Conservation (phyloP, 2,329 filamentous ascomycete genomes). For the Annulohypoxylon truncatum region DNA sequence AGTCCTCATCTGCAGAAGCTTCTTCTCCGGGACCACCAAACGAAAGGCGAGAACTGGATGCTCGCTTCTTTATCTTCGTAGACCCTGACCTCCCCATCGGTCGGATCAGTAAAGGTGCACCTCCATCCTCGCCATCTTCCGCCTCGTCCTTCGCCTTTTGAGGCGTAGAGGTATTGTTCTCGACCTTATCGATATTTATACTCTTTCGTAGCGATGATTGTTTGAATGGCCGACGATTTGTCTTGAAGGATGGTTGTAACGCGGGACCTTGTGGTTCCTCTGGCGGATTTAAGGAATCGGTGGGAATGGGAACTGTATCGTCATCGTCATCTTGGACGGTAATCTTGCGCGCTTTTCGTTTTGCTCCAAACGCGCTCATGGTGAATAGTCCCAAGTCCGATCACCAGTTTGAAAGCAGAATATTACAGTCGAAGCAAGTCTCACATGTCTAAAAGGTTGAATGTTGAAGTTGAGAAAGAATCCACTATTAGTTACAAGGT, state of each 20-base stretch:
- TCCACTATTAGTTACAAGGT: neutral
- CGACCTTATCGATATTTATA: slow-evolving; percentile 61
- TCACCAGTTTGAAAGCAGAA: neutral
- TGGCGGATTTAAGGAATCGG: slow-evolving; percentile 44
- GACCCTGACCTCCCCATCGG: slow-evolving; percentile 63
- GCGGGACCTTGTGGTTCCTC: slow-evolving; percentile 50
- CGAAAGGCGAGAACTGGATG: slow-evolving; percentile 72
- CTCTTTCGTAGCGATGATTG: slow-evolving; percentile 69
- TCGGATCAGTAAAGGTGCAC: slow-evolving; percentile 61
- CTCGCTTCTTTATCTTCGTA: slow-evolving; percentile 75
- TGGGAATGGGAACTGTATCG: slow-evolving; percentile 23
- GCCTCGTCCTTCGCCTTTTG: slow-evolving; percentile 43
- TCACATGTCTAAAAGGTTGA: neutral
- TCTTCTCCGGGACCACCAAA: slow-evolving; percentile 72
- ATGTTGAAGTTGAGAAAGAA: slow-evolving; percentile 4
- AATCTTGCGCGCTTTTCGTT: slow-evolving; percentile 81
- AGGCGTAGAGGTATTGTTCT: slow-evolving; percentile 51
- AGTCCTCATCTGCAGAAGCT: slow-evolving; percentile 63
- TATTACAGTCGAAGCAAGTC: neutral
- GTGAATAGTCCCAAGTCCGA: slow-evolving; percentile 27
- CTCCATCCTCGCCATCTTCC: slow-evolving; percentile 58
- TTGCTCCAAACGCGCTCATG: slow-evolving; percentile 68
- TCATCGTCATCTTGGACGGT: slow-evolving; percentile 71
- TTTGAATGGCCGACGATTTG: slow-evolving; percentile 62
- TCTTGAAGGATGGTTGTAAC: slow-evolving; percentile 58